Conservation (phyloP, 2,329 filamentous ascomycete species). For the Trichoderma gracile region DNA sequence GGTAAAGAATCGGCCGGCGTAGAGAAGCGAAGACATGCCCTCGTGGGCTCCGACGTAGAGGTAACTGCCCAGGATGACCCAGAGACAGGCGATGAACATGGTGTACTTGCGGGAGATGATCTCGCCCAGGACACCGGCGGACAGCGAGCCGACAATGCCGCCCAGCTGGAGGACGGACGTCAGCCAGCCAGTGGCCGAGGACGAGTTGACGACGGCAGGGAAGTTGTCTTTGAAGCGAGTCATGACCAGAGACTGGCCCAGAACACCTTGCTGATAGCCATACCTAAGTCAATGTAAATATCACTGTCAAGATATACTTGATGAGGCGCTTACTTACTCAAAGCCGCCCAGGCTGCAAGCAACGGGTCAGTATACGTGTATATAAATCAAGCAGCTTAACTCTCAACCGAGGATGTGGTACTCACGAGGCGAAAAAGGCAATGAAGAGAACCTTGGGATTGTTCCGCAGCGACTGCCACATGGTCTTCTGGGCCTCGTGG, state of each 20-base stretch:
- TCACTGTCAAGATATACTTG: too few relatives aligned
- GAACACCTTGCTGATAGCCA: slow-evolving; percentile 57
- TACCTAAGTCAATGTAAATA: slow-evolving; percentile 27
- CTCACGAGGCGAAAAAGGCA: slow-evolving; percentile 45
- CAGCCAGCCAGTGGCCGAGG: slow-evolving; percentile 57
- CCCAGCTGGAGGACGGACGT: slow-evolving; percentile 73
- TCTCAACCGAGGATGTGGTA: not conserved
- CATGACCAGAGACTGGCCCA: slow-evolving; percentile 57
- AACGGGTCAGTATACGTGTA: not conserved
- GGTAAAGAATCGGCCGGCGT: slow-evolving; percentile 31
- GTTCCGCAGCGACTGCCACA: slow-evolving; percentile 36
- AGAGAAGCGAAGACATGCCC: slow-evolving; percentile 42
- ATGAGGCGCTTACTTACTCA: slow-evolving; percentile 35
- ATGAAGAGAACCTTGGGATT: slow-evolving; percentile 44
- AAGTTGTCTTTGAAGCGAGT: slow-evolving; percentile 51
- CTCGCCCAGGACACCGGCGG: slow-evolving; percentile 72
- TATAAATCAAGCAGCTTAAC: too few relatives aligned
- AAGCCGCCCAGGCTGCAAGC: slow-evolving; percentile 49
- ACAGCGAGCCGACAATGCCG: slow-evolving; percentile 70
- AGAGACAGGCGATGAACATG: slow-evolving; percentile 63
- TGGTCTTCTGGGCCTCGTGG: slow-evolving; percentile 24
- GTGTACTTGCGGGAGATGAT: slow-evolving; percentile 67
- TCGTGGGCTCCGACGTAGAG: slow-evolving; percentile 63
- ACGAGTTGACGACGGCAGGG: slow-evolving; percentile 48
- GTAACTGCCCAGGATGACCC: slow-evolving; percentile 71